Evolutionary conservation across 2,329 filamentous ascomycete genomes (phyloP), one percentile per base, ranked within the genome.

Genomic region (Aspergillus sp.): DNA sequence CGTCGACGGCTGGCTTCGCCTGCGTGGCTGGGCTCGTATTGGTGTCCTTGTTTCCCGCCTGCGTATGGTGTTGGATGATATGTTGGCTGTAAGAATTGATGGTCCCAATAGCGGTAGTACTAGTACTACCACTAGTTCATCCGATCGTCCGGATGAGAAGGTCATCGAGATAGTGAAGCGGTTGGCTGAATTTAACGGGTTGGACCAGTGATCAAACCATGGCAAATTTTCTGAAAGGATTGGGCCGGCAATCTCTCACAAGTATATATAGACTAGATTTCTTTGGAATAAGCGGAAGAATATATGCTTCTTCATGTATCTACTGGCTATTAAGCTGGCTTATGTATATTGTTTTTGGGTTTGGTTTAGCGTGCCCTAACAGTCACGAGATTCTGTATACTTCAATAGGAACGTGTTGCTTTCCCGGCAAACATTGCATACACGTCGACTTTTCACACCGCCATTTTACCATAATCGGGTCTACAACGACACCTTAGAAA

Each of bases 1-100:
- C 3, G 88, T 98, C 3, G 93, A 97, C 69, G 90, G 88, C 45
- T 97, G 91, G 93, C 74, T 97, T 30, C 68, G 80, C 32, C 72
- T 98, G 27, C 79, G 89, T 20, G 93, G 93, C 1, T 98, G 93
- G 93, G 91, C 93, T 1, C 81, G 93, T 42, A 93, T 98, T 53
- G 93, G 91, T 25, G 91, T 97, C 10, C 68, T 98, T 56, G 85
- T 95, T 2, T 87, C 85, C 41, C 77, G 91, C 53, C 69, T 98
- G 56, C 79, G 93, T 53, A 83, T 83, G 49, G 87, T 97, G 83
- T 77, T 98, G 46, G 93, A 98, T 71, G 82, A 85, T 55, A 76
- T 94, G 52, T 80, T 98, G 60, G 86, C 86, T 49, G 76, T 79
- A 55, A 90, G 90, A 68, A 82, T 96, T 43, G 88, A 90, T 64